These are phyloP conservation scores for Fusarium tjaetaba DNA, from an alignment of 2,329 filamentous ascomycete species.

Conservation along the genomic window DNA sequence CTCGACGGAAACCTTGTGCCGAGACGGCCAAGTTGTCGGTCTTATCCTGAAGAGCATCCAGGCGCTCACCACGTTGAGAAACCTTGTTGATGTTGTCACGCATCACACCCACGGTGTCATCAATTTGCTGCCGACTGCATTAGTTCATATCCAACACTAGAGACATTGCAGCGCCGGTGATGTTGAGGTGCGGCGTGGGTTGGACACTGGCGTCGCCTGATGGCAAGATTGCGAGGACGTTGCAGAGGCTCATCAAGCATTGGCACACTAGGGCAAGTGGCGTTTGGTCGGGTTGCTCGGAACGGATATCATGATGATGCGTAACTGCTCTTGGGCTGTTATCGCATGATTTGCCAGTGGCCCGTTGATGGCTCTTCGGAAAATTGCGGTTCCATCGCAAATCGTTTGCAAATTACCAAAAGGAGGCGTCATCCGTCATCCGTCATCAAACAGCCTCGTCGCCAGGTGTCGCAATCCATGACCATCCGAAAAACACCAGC, in stretches of 20 bases:
- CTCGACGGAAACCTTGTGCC: conserved; percentile 93
- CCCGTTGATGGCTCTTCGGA: background rate
- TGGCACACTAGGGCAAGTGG: background rate
- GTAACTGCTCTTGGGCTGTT: background rate
- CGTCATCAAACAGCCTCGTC: conserved; percentile 9
- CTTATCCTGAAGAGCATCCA: conserved; percentile 92
- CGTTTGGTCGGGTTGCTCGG: background rate
- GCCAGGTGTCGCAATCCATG: conserved; percentile 30
- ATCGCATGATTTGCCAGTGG: background rate
- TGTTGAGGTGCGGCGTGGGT: background rate
- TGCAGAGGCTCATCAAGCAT: background rate
- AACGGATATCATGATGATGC: background rate
- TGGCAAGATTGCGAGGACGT: background rate
- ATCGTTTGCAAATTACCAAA: background rate
- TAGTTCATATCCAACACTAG: conserved; percentile 11
- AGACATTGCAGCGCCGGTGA: background rate
- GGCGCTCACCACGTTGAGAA: conserved; percentile 87
- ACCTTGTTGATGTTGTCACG: conserved; percentile 98
- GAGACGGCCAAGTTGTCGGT: conserved; percentile 93
- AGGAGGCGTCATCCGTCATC: conserved; percentile 27
- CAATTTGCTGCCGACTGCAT: conserved; percentile 79
- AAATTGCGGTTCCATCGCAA: background rate
- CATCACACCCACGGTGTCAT: conserved; percentile 95
- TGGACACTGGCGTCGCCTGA: background rate
- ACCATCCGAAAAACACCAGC: conserved; percentile 19